Evolutionary conservation across 1,139 yeast genomes (phyloP), one percentile per base, ranked within the genome.

Genomic region (Hyphopichia pseudoburtonii): DNA sequence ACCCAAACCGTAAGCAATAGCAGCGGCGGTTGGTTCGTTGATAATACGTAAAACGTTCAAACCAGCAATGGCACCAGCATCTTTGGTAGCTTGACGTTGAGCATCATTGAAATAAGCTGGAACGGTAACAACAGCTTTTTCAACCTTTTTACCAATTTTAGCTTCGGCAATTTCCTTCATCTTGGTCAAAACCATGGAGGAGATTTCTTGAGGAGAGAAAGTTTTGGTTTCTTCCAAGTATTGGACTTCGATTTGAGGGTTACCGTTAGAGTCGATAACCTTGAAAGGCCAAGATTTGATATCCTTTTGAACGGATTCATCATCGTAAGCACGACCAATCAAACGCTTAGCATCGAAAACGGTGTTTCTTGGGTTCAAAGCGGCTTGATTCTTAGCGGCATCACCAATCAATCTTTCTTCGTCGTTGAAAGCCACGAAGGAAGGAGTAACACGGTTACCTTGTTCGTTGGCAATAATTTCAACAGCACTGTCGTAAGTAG

Each of bases 371-470:
- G 96, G 96, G 88, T 89, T 88, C 73, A 88, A 77, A 66, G 96
- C 96, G 66, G 96, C 96, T 78, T 89, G 97, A 76, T 89, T 89
- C 88, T 89, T 89, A 67, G 97, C 97, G 64, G 96, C 96, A 75
- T 90, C 97, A 80, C 97, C 97, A 64, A 90, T 88, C 66, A 90
- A 82, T 82, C 97, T 86, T 80, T 89, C 97, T 76, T 86, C 90
- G 66, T 86, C 84, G 63, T 95, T 87, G 87, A 89, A 89, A 57
- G 96, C 97, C 67, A 89, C 96, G 80, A 87, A 89, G 52, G 96
- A 89, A 66, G 97, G 97, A 60, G 97, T 89, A 65, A 87, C 94
- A 80, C 97, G 87, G 90, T 88, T 88, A 84, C 97, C 97, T 81
- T 89, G 96, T 75, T 89, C 97, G 80, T 89, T 89, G 73, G 96